Base-by-base conservation (phyloP, 2,329 filamentous ascomycete species). In the Fusarium haematococcum region DNA sequence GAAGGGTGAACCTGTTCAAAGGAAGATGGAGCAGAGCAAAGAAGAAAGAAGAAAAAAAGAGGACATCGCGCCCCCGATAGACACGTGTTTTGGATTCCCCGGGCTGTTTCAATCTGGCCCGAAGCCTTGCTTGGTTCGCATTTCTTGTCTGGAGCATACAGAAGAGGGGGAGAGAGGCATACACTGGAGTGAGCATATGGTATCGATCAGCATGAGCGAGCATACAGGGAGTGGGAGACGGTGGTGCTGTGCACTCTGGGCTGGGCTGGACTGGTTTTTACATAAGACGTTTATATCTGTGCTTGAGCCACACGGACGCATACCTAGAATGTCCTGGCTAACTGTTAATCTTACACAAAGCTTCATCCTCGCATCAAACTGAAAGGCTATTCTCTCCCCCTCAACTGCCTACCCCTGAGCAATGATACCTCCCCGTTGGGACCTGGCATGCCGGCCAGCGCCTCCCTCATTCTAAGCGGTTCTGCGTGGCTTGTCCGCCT, bases 401-500 rank as follows among this genome's bases (percentile, higher is more conserved):
- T 39, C 52, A 48, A 65, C 54, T 54, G n/a, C 30, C 20, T 57
- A 66, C 41, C 48, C 48, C 27, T 14, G 50, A 60, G 63, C 58
- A 68, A 69, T 54, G 37, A 63, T 64, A 67, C 43, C 63, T 27
- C 58, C 60, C 43, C 63, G n/a, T 59, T 33, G 32, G 30, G 63
- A 48, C 63, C 57, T 70, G 13, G 52, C 50, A 71, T 74, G 54
- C 33, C 70, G 56, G 64, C 57, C 73, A 52, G 64, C 72, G 68
- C 66, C 69, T 52, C 64, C 74, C 69, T 75, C 69, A 64, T 71
- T 61, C 63, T 75, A 74, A 66, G 67, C 66, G 63, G 70, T 70
- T 68, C 65, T 73, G 57, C 69, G 69, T 60, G 63, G 65, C 69
- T 73, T 73, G 64, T 79, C 78, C 52, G 71, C 68, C 63, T 78